phyloP scores from a whole-genome alignment of 345 rosid genomes.

The Moricandia moricandioides region DNA sequence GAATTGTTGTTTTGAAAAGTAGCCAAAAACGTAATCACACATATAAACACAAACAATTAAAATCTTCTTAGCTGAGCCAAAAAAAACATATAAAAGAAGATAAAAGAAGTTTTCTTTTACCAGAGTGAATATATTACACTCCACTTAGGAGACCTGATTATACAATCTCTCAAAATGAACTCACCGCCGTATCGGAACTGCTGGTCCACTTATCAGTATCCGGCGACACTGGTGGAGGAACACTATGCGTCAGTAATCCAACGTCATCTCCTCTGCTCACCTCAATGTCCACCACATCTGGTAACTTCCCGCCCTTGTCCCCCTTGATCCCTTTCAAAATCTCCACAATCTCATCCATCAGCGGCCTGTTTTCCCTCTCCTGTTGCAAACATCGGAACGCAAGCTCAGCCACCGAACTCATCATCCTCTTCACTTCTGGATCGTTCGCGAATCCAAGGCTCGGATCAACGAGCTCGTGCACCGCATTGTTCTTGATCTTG shows the following conservation, averaged over 20 bases:
- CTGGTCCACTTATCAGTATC: slow-evolving; percentile 60
- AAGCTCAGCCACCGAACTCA: slow-evolving; percentile 59
- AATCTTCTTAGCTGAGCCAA: too few species aligned
- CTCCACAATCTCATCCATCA: slow-evolving; percentile 65
- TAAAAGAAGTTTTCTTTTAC: background rate
- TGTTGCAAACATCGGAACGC: slow-evolving; percentile 81
- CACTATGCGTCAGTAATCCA: slow-evolving; percentile 44
- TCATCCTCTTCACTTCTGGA: slow-evolving; percentile 36
- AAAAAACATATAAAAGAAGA: too few species aligned
- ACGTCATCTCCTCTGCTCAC: slow-evolving; percentile 43
- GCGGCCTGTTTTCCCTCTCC: slow-evolving; percentile 71
- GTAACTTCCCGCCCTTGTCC: slow-evolving; percentile 30
- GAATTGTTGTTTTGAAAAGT: too few species aligned
- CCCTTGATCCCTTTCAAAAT: slow-evolving; percentile 47
- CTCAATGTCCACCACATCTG: slow-evolving; percentile 44
- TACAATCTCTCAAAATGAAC: slow-evolving; percentile 15
- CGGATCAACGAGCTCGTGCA: slow-evolving; percentile 72
- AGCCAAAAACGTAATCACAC: too few species aligned
- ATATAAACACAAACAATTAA: too few species aligned
- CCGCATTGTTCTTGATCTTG: slow-evolving; percentile 60
- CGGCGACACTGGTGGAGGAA: slow-evolving; percentile 51
- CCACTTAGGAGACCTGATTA: background rate
- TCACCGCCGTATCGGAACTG: slow-evolving; percentile 37
- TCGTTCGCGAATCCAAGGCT: slow-evolving; percentile 58
- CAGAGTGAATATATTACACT: background rate